Evolutionary conservation across 1,284 basidiomycete genomes (phyloP).

Genomic region (Moesziomyces antarcticus): DNA sequence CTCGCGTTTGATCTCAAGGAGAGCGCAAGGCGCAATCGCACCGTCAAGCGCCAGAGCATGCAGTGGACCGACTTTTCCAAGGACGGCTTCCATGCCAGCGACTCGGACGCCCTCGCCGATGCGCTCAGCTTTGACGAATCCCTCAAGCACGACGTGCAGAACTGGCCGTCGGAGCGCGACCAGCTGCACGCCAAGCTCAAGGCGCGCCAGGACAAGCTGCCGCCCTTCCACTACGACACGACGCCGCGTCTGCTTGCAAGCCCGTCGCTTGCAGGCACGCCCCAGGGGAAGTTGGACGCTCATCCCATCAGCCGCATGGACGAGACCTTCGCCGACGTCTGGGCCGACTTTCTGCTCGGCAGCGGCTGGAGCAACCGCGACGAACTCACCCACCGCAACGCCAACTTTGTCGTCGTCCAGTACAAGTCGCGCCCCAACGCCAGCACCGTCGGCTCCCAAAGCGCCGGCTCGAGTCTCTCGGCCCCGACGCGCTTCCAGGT

Average conservation of each 20-base stretch:
- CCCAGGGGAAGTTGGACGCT: slow-evolving; percentile 18
- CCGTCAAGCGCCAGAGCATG: slow-evolving; percentile 44
- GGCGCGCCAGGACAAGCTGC: slow-evolving; percentile 41
- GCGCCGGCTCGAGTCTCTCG: slow-evolving; percentile 26
- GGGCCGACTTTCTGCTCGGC: slow-evolving; percentile 64
- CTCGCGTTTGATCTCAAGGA: slow-evolving; percentile 65
- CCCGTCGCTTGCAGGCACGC: slow-evolving; percentile 32
- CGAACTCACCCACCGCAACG: slow-evolving; percentile 62
- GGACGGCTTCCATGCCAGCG: slow-evolving; percentile 45
- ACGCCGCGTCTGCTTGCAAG: slow-evolving; percentile 47
- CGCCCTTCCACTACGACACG: slow-evolving; percentile 61
- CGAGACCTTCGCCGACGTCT: slow-evolving; percentile 64
- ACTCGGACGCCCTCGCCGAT: slow-evolving; percentile 37
- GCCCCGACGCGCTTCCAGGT: slow-evolving; percentile 32
- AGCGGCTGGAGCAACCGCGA: slow-evolving; percentile 67
- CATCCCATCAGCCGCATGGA: slow-evolving; percentile 59
- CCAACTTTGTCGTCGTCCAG: slow-evolving; percentile 67
- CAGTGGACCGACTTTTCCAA: slow-evolving; percentile 62
- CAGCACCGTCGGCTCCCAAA: slow-evolving; percentile 45
- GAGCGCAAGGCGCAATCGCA: slow-evolving; percentile 49
- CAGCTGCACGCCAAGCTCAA: slow-evolving; percentile 47
- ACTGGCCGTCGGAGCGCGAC: slow-evolving; percentile 53
- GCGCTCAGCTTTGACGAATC: slow-evolving; percentile 62
- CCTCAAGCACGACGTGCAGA: slow-evolving; percentile 55
- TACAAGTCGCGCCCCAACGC: slow-evolving; percentile 52